Percentiles rank a stretch among this genome's conserved stretches.
Evolutionary conservation across 371 early-diverging fungal species (phyloP).

Genomic region (Syncephalastrum sp.): DNA sequence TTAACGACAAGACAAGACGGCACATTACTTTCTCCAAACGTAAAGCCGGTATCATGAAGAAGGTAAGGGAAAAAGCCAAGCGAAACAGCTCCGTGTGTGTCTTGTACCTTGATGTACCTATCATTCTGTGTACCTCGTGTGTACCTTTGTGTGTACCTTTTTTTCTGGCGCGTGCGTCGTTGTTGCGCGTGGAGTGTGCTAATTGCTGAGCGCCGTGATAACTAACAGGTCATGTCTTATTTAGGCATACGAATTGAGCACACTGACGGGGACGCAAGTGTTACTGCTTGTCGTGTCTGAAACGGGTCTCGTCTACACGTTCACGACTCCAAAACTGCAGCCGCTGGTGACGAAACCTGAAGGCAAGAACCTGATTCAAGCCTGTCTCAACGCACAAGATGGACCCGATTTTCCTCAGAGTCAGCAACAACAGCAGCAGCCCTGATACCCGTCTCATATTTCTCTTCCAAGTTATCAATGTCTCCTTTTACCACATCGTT

Average conservation of each 20-base stretch:
- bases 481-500: no score
- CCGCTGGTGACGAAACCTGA: conserved; percentile 94
- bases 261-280: conserved; percentile 97
- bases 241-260: conserved; percentile 94
- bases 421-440: conserved; percentile 11
- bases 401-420: conserved; percentile 13
- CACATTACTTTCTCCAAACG: conserved; percentile 96
- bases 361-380: conserved; percentile 93
- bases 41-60: conserved; percentile 98
- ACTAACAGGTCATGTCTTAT: background rate
- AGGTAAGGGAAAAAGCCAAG: conserved; percentile 41
- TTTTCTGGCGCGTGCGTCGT: no score
- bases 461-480: no score
- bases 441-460: no score
- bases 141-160: no score
- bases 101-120: no score
- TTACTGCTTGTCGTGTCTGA: conserved; percentile 96
- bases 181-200: no score
- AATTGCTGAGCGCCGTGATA: no score
- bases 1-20: conserved; percentile 87
- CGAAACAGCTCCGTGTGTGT: no score
- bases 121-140: no score
- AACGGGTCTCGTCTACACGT: conserved; percentile 98
- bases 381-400: conserved; percentile 90
- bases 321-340: conserved; percentile 96